Percentiles rank a stretch among this genome's conserved stretches.
Evolutionary conservation across 164 flowering plant species (phyloP).

Genomic region (Stephania yunnanensis): DNA sequence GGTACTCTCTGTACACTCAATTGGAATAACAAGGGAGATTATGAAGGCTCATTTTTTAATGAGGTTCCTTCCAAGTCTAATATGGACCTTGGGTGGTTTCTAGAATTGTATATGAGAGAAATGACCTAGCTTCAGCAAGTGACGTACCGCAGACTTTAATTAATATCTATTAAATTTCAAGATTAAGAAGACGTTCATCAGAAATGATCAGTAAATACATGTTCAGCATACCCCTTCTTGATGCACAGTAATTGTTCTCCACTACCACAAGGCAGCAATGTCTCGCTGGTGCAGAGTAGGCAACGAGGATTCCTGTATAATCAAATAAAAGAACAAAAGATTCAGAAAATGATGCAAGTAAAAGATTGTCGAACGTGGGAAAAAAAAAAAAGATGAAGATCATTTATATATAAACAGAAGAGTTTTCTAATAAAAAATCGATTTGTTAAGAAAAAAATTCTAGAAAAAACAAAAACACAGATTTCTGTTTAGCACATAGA

Average conservation of each 20-base stretch:
- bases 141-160: background rate
- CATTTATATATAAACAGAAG: background rate
- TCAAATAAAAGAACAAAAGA: slow-evolving; percentile 3
- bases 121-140: background rate
- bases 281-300: slow-evolving; percentile 74
- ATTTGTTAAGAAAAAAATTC: background rate
- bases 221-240: slow-evolving; percentile 64
- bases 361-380: background rate
- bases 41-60: background rate
- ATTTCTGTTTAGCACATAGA: background rate
- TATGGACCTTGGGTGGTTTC: background rate
- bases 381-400: background rate
- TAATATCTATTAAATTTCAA: background rate
- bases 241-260: slow-evolving; percentile 93
- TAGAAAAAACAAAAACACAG: background rate
- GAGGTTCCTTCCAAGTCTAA: background rate
- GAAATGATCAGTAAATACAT: background rate
- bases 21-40: background rate
- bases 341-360: background rate
- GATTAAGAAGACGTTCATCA: background rate
- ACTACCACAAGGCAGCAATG: slow-evolving; percentile 86
- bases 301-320: slow-evolving; percentile 67
- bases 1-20: background rate
- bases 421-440: background rate
- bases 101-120: background rate